phyloP scores from a whole-genome alignment of 257 asterid genomes.

The Solanum bukasovii region DNA sequence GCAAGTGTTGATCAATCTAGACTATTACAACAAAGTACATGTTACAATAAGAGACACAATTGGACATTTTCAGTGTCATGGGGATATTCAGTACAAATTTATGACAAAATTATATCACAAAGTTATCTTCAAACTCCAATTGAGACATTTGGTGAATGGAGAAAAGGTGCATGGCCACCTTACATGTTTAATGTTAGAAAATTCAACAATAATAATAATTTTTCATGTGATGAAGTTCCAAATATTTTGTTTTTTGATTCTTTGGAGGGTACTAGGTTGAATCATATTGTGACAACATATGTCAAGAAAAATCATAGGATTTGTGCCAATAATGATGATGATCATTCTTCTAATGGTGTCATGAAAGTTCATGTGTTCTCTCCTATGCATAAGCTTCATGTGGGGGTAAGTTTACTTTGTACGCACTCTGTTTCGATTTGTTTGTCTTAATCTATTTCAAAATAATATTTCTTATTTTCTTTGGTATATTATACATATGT shows the following conservation, averaged over 20 bases:
- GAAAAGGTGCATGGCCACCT: constrained; percentile 10
- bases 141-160: constrained; percentile 9
- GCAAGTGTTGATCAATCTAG: constrained; percentile 1
- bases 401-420: neutral
- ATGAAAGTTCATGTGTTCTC: constrained; percentile 12
- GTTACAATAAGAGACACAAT: neutral
- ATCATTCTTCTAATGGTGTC: constrained; percentile 7
- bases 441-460: neutral
- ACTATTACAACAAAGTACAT: neutral
- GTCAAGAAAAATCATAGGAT: neutral
- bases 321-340: neutral
- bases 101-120: neutral
- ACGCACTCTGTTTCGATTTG: accelerated
- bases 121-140: constrained; percentile 2
- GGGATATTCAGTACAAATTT: constrained; percentile 1
- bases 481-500: neutral
- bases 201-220: neutral
- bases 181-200: constrained; percentile 4
- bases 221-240: constrained; percentile 15
- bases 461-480: neutral
- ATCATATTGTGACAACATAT: constrained; percentile 6
- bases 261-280: neutral
- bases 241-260: constrained; percentile 11
- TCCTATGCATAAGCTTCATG: neutral
- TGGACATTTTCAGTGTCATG: constrained; percentile 5